These are phyloP conservation scores for Pythium scleroteichum DNA, from an alignment of 352 stramenopile species.

Conservation along the genomic window DNA sequence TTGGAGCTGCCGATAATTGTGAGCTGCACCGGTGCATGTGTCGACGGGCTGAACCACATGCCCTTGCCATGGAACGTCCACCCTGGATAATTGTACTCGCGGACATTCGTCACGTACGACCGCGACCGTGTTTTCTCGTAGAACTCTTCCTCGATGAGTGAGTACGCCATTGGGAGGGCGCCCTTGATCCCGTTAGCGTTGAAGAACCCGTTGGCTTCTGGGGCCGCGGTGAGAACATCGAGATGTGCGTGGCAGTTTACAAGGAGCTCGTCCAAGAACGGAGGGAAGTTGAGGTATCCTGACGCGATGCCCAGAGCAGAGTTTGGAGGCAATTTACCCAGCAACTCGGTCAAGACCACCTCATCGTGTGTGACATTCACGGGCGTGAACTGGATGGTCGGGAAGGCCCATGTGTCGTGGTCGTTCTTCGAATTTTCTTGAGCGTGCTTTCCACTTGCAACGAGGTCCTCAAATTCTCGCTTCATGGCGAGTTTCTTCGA, in stretches of 20 bases:
- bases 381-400: slow-evolving; percentile 74
- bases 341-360: slow-evolving; percentile 46
- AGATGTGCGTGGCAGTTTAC: slow-evolving; percentile 42
- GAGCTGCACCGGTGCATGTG: slow-evolving; percentile 32
- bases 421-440: slow-evolving; percentile 9
- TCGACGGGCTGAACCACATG: slow-evolving; percentile 69
- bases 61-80: slow-evolving; percentile 88
- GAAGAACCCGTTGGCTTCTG: slow-evolving; percentile 75
- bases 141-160: slow-evolving; percentile 80
- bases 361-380: slow-evolving; percentile 63
- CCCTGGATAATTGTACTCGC: slow-evolving; percentile 60
- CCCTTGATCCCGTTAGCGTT: slow-evolving; percentile 67
- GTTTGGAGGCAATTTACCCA: slow-evolving; percentile 42
- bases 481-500: slow-evolving; percentile 36
- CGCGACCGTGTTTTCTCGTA: slow-evolving; percentile 50
- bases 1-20: slow-evolving; percentile 80
- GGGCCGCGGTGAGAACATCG: slow-evolving; percentile 67
- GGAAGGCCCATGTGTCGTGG: slow-evolving; percentile 66
- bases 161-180: slow-evolving; percentile 81
- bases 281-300: slow-evolving; percentile 81
- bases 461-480: slow-evolving; percentile 43
- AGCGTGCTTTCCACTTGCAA: slow-evolving; percentile 32
- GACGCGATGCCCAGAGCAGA: slow-evolving; percentile 67
- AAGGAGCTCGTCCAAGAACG: slow-evolving; percentile 59
- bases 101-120: slow-evolving; percentile 45